Base-by-base conservation (phyloP, 2,329 filamentous ascomycete species). In the Cercospora janseana region DNA sequence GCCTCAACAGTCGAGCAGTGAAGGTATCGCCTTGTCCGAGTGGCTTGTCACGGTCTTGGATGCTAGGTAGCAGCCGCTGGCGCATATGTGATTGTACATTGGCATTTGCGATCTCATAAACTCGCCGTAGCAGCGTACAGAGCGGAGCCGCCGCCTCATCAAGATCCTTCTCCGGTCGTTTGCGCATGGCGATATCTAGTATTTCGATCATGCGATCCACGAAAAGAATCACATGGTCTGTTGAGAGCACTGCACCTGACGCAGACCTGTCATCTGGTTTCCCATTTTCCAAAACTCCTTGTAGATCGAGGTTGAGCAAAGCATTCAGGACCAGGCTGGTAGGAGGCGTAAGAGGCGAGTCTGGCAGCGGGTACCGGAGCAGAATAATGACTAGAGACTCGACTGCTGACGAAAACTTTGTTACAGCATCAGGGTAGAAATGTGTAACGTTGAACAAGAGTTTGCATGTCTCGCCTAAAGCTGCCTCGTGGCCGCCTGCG, bases 361-460 rank as follows among this genome's bases (percentile, higher is more conserved):
- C 69, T 0, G 79, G 73, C 3, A 83, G 75, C 7, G 84, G 74
- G 10, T 82, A 80, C 56, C 78, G 79, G 23, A 70, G 69, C 12
- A 97, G 74, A 13, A 96, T 79, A 35, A 80, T 79, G 49, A 91
- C 74, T 21, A 97, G 80, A 52, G 82, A 77, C 8, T 83, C 78
- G 32, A 94, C 78, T 2, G 85, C 82, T 16, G 79, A 72, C 1
- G 81, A 81, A 64, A 96, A 94, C 0, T 75, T 70, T 0, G 74
- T 67, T 4, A 73, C 70, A 20, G 85, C 76, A 32, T 83, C 76
- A 3, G 83, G 81, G 62, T 85, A 86, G 62, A 84, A 83, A 61
- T 91, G 84, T 1, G 86, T 87, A 46, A 95, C 76, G 68, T 96
- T 96, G 76, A 94, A 97, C 44, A 95, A 72, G 31, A 97, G 77